These are phyloP conservation scores for Orbilia blumenaviensis DNA, from an alignment of 2,329 filamentous ascomycete species.

Conservation along the genomic window DNA sequence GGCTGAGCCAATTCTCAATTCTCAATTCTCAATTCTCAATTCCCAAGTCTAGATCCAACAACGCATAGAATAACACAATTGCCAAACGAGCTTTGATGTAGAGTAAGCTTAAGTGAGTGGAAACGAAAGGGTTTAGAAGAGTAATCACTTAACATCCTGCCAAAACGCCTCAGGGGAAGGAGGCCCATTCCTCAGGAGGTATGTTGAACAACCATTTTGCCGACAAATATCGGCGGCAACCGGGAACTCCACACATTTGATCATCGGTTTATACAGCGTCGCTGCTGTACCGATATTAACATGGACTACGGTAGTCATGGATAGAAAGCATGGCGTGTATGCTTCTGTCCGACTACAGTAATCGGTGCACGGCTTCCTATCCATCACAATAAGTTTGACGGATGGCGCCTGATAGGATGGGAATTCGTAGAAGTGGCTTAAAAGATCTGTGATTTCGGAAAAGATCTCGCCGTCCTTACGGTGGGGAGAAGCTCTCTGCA, in stretches of 20 bases:
- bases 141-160: too few species aligned
- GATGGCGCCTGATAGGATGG: neutral
- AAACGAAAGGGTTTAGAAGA: too few species aligned
- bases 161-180: conserved; percentile 27
- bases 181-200: neutral
- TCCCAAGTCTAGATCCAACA: too few species aligned
- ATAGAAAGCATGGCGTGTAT: neutral
- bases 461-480: neutral
- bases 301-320: too few species aligned
- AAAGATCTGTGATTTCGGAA: neutral
- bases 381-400: neutral
- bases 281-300: neutral
- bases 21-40: too few species aligned
- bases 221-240: neutral
- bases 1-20: too few species aligned
- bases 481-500: neutral
- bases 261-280: neutral
- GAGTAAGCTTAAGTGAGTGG: too few species aligned
- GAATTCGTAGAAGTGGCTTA: neutral
- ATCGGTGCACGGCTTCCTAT: neutral
- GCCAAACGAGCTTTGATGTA: too few species aligned
- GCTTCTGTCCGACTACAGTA: neutral
- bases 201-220: neutral
- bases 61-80: too few species aligned
- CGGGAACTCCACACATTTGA: neutral